Evolutionary conservation across 1,284 basidiomycete species (phyloP), one percentile per base, ranked within the genome.

Genomic region (Marasmius oreades): DNA sequence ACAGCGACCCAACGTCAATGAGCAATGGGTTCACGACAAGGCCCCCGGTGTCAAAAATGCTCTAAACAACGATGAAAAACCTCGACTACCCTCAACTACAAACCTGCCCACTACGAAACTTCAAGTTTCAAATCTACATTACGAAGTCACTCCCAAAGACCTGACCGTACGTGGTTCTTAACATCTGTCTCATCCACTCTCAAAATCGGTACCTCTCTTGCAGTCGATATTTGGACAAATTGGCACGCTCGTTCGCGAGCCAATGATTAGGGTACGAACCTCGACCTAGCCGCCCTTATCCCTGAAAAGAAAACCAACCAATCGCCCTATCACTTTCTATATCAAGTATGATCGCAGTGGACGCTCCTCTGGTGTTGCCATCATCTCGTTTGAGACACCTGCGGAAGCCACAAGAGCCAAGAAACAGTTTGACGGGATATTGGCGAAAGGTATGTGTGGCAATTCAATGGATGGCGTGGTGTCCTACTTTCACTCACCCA

Each of bases 291-390:
- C 77, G 79, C 78, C 75, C 75, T 71, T 80, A 76, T 75, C 72
- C 79, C 74, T 81, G 70, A 79, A 79, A 72, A 74, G 45, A 50
- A 50, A 50, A 55, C 63, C 65, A 61, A 64, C 59, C 57, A 55
- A 58, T 31, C 53, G 33, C 54, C n/a, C 53, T 58, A 16, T 73
- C 66, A 63, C 66, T 69, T 73, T 73, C 67, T 64, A 56, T 63
- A 66, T 68, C 69, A 79, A 97, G 95, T 98, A 95, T 76, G 95
- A 98, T 77, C 88, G 90, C 67, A 95, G 93, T 66, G 95, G 95
- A 63, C 90, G 95, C 68, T 97, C 95, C 50, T 86, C 84, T 26
- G 95, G 95, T 59, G 77, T 84, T 56, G 95, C 92, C 26, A 82
- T 86, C 61, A 78, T 98, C 69, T 80, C 86, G n/a, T 98, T 88